phyloP scores from a whole-genome alignment of 306 rosid genomes.

The Rosa lucieae region DNA sequence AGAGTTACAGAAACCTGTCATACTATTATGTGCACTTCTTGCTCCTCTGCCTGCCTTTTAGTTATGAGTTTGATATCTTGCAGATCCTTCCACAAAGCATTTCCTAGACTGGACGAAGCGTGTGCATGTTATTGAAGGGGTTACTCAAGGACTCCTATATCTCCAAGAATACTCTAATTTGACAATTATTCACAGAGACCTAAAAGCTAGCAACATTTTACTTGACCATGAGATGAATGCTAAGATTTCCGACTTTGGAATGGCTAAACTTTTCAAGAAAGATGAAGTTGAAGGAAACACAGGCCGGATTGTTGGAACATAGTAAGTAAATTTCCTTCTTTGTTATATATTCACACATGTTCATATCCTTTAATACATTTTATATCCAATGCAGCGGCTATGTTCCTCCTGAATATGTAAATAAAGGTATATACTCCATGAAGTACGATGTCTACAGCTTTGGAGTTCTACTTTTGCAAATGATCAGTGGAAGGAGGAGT shows the following conservation, averaged over 20 bases:
- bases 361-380: neutral
- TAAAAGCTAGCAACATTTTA: conserved; percentile 61
- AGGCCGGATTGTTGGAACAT: conserved; percentile 55
- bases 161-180: conserved; percentile 76
- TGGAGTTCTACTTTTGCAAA: conserved; percentile 56
- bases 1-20: neutral
- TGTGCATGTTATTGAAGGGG: conserved; percentile 59
- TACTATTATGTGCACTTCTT: too few relatives aligned
- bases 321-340: conserved; percentile 37
- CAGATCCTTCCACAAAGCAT: conserved; percentile 42
- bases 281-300: conserved; percentile 66
- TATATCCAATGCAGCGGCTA: conserved; percentile 46
- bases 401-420: conserved; percentile 61
- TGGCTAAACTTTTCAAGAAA: conserved; percentile 60
- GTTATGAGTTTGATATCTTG: conserved; percentile 19
- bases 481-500: conserved; percentile 58
- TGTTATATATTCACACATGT: neutral
- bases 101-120: conserved; percentile 48
- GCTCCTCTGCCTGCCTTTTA: too few relatives aligned
- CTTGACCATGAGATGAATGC: conserved; percentile 54
- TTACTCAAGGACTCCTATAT: conserved; percentile 73
- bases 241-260: conserved; percentile 68
- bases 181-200: conserved; percentile 65
- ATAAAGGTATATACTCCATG: conserved; percentile 53
- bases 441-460: conserved; percentile 50